These are phyloP conservation scores for Poa annua DNA, from an alignment of 176 grass and related monocot genomes.

Conservation along the genomic window DNA sequence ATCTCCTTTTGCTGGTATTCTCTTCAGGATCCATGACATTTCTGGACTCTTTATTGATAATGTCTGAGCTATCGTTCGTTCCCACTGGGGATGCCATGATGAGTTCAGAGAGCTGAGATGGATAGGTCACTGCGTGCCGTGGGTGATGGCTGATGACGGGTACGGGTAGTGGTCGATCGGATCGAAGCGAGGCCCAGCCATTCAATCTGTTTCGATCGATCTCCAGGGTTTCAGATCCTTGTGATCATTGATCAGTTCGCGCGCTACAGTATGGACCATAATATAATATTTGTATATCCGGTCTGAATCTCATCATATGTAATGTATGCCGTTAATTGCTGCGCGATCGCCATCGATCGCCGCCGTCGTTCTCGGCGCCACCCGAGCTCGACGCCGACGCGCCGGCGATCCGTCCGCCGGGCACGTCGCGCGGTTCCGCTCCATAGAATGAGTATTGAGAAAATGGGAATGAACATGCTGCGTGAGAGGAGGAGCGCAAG, in stretches of 20 bases:
- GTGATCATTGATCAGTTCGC: background rate
- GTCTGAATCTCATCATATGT: no score
- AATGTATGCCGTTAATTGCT: background rate
- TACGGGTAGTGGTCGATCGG: background rate
- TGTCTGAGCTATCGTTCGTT: background rate
- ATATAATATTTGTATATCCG: no score
- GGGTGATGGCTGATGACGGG: no score
- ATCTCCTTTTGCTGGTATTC: background rate
- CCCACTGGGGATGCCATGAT: constrained; percentile 3
- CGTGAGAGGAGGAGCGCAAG: background rate
- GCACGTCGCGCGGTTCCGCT: background rate
- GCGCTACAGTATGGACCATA: background rate
- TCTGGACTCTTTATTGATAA: background rate
- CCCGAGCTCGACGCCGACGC: background rate
- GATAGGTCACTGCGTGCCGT: background rate
- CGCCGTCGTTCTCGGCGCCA: background rate
- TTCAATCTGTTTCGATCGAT: background rate
- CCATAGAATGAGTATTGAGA: background rate
- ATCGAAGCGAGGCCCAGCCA: constrained; percentile 12
- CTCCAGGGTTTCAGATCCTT: constrained; percentile 20
- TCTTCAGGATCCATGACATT: background rate
- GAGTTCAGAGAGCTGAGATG: background rate
- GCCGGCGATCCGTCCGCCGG: background rate
- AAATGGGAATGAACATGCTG: background rate
- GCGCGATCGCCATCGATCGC: background rate